phyloP scores from a whole-genome alignment of 2,329 filamentous ascomycete species.

The Stachybotrys chlorohalonatus region DNA sequence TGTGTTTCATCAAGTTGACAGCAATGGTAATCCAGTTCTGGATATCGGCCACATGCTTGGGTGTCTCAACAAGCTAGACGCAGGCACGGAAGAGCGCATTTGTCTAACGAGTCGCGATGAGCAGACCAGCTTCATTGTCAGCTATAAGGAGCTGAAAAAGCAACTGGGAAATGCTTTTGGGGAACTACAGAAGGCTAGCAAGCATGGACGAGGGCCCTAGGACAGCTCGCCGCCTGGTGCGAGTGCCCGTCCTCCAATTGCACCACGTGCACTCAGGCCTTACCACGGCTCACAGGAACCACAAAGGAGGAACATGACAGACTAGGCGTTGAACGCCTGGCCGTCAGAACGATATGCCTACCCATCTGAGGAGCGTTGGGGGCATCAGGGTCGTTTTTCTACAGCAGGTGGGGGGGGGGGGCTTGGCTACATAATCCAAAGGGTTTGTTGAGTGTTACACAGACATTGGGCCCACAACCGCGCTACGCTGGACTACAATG shows the following conservation, averaged over 20 bases:
- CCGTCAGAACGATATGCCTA: too few relatives aligned
- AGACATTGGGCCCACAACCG: too few relatives aligned
- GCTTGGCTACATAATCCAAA: too few relatives aligned
- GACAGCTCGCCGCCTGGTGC: slow-evolving; percentile 2
- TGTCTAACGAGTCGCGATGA: slow-evolving; percentile 83
- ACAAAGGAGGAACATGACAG: neutral
- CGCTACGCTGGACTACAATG: too few relatives aligned
- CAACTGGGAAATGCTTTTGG: slow-evolving; percentile 48
- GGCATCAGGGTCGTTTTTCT: too few relatives aligned
- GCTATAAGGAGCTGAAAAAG: slow-evolving; percentile 79
- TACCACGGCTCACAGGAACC: neutral
- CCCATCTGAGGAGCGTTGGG: too few relatives aligned
- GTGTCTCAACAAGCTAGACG: slow-evolving; percentile 87
- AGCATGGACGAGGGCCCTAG: slow-evolving; percentile 26
- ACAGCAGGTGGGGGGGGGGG: too few relatives aligned
- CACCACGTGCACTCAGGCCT: neutral
- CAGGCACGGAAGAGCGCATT: slow-evolving; percentile 78
- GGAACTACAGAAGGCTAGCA: slow-evolving; percentile 43
- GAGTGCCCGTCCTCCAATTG: neutral
- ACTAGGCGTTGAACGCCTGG: too few relatives aligned
- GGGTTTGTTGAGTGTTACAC: too few relatives aligned
- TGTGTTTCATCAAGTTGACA: slow-evolving; percentile 92
- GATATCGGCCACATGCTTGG: slow-evolving; percentile 82
- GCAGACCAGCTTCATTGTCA: slow-evolving; percentile 79
- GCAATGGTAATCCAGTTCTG: slow-evolving; percentile 70